phyloP scores from a whole-genome alignment of 2,329 filamentous ascomycete genomes.

The Incumbomyces delicatus region DNA sequence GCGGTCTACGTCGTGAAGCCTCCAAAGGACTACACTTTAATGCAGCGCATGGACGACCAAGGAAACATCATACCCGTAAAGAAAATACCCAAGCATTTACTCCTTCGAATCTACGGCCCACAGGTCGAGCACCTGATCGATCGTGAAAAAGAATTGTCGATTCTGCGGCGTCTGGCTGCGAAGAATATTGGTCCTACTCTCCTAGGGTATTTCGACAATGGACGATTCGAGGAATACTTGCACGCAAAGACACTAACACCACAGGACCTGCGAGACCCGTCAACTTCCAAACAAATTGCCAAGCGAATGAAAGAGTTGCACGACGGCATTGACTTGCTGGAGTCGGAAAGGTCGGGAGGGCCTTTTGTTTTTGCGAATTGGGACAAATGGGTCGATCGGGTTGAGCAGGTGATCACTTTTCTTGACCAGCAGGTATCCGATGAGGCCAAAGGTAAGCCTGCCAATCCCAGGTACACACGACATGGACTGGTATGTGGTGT shows the following conservation, averaged over 20 bases:
- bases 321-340: conserved; percentile 78
- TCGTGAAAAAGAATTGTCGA: conserved; percentile 76
- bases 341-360: conserved; percentile 65
- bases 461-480: conserved; percentile 13
- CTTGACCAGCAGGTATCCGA: conserved; percentile 50
- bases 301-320: conserved; percentile 97
- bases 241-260: conserved; percentile 72
- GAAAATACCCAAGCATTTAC: conserved; percentile 52
- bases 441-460: conserved; percentile 27
- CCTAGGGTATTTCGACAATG: conserved; percentile 85
- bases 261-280: conserved; percentile 64
- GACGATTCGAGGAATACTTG: conserved; percentile 91
- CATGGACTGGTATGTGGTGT: conserved; percentile 73
- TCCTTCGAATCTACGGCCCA: conserved; percentile 86
- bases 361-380: conserved; percentile 85
- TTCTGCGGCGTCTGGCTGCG: conserved; percentile 72
- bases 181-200: conserved; percentile 90
- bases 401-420: conserved; percentile 43
- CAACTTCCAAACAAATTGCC: conserved; percentile 84
- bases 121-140: conserved; percentile 95
- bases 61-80: conserved; percentile 11
- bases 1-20: conserved; percentile 91
- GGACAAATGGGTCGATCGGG: conserved; percentile 75
- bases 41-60: conserved; percentile 13
- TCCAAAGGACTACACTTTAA: conserved; percentile 39